Evolutionary conservation across 1,284 basidiomycete genomes (phyloP), one percentile per base, ranked within the genome.

Genomic region (Gymnopus androsaceus): DNA sequence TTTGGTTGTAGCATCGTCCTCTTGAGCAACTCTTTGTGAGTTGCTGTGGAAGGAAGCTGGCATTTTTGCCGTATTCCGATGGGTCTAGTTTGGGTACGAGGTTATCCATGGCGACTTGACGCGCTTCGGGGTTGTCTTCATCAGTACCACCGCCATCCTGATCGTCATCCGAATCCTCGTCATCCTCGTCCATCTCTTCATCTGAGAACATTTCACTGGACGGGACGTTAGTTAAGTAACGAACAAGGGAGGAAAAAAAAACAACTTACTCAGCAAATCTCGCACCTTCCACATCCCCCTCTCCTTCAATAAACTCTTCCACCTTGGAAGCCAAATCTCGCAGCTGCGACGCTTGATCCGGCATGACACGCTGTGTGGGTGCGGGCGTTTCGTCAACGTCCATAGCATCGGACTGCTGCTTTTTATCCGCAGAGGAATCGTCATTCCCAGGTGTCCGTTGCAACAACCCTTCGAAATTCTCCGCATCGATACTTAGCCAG

Each of bases 271-370:
- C 94, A 49, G 88, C 84, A 65, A 98, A 95, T 59, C 79, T 72
- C 0, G 93, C 95, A 1, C 95, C 95, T 63, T 93, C 87, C 4
- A 96, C 60, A 61, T 91, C 88, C 4, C 95, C 95, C 67, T 94
- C 74, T 1, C 90, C 93, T 62, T 94, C 87, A 1, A 98, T 84
- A 67, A 98, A 98, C 28, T 79, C 77, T 65, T 92, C 87, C 0
- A 98, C 91, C 69, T 93, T 92, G 59, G 81, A 76, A 9, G 95
- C 94, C 48, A 98, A 78, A 59, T 83, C 80, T 62, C 85, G 83
- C 42, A 98, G 72, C 54, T 81, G 84, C 15, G 78, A 69, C 2
- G 92, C 88, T 65, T 94, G 88, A 54, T 82, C 80, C 31, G 83
- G 77, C 9, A 80, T 77, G 8, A 80, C 31, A 34, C 64, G 72